Base-by-base conservation (phyloP, 176 grass and related monocot species). In the Avena atlantica region DNA sequence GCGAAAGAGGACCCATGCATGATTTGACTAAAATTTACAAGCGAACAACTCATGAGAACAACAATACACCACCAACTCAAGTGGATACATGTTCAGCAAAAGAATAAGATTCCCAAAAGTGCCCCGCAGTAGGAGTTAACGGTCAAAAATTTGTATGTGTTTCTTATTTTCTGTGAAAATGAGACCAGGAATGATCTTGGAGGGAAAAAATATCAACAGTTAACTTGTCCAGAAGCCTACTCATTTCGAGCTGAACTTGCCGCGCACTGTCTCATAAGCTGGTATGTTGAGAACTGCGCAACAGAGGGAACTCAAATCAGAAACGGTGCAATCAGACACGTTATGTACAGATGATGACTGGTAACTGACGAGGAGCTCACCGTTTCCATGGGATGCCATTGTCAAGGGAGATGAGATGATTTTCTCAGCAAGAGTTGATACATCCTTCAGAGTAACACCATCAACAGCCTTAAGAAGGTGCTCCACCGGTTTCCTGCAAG, bases 301-400 rank as follows among this genome's bases (percentile, higher is more conserved):
- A 31, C 44, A 25, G 6, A 77, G 14, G 14, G 12, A 1, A 7
- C 40, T 4, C 52, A 20, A 37, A 79, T 87, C 31, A 83, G 40
- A 61, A 78, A 88, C 17, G 48, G n/a, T 27, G 12, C 31, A 47
- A 25, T 2, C 11, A 68, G 73, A 29, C 53, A 20, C 53, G 81
- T 23, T 34, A 78, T 83, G 27, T 61, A 49, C 5, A 86, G 45
- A 80, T 59, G 45, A 80, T 59, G 23, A 79, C 2, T 50, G 20
- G 6, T 78, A 78, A 27, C 9, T 70, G 72, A 64, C 40, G 75
- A 2, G 71, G 71, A 78, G 37, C 95, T 88, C 78, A 96, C 97
- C 92, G 19, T 96, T 90, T 89, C 94, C 97, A 71, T 93, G 92
- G 19, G 97, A 98, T 24, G 90, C 94, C 94, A 98, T 90, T 85